Conservation (phyloP, 1,139 yeast genomes). For the Meyerozyma guilliermondii region DNA sequence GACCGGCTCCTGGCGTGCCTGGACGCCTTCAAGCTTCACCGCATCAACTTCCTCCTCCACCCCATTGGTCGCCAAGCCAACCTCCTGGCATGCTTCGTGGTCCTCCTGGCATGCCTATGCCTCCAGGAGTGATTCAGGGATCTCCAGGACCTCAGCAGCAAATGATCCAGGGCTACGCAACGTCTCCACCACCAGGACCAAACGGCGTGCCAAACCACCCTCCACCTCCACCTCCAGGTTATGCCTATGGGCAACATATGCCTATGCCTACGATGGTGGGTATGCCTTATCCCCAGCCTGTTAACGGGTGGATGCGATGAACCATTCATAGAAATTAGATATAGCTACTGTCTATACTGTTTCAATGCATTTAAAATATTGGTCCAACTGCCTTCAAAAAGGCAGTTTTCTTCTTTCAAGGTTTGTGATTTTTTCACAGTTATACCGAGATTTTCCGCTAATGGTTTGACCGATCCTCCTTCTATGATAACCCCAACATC, state of each 20-base stretch:
- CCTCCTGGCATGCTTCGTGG: neutral
- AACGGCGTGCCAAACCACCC: slow-evolving; percentile 5
- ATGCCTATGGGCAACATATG: slow-evolving; percentile 31
- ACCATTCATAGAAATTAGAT: neutral
- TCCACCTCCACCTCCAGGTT: slow-evolving; percentile 28
- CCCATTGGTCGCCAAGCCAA: slow-evolving; percentile 20
- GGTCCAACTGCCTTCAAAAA: neutral
- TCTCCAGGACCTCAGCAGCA: neutral
- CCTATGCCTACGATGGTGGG: slow-evolving; percentile 30
- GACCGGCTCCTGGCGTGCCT: slow-evolving; percentile 2
- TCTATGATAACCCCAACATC: slow-evolving; percentile 47
- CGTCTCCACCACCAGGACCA: slow-evolving; percentile 13
- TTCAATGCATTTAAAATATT: neutral
- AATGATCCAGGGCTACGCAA: slow-evolving; percentile 1
- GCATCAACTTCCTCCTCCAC: slow-evolving; percentile 21
- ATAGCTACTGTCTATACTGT: neutral
- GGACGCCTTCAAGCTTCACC: slow-evolving; percentile 7
- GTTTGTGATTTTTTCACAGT: neutral
- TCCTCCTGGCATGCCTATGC: slow-evolving; percentile 1
- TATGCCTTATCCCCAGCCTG: slow-evolving; percentile 19
- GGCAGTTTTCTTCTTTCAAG: neutral
- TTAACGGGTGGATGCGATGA: slow-evolving; percentile 28
- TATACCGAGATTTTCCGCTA: neutral
- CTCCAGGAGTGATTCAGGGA: neutral
- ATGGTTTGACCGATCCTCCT: slow-evolving; percentile 17